Evolutionary conservation across 805 yeast genomes (phyloP), one percentile per base, ranked within the genome.

Genomic region (Pichia ethanolica): DNA sequence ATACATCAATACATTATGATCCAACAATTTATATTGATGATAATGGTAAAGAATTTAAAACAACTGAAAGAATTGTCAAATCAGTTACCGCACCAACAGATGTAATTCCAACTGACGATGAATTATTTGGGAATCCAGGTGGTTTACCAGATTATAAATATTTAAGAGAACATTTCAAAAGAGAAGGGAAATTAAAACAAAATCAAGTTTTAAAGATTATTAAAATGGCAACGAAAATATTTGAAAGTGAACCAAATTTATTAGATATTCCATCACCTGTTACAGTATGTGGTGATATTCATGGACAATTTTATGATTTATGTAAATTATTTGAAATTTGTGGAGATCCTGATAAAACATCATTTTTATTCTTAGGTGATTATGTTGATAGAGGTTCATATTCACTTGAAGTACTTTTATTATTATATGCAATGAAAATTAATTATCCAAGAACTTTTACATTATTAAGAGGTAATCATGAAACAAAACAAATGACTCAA

Each of bases 221-320:
- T 39, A 62, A 70, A 20, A 72, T 71, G 65, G 95, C 95, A 8
- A 81, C 89, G 0, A 71, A 71, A 26, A 64, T 82, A 7, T 72
- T 93, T 49, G 63, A 74, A 12, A 63, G 67, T 37, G 98, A 91
- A 61, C 95, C 96, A 6, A 91, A 86, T 59, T 63, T 91, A 57
- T 70, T 91, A 46, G 74, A 75, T 20, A 85, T 93, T 2, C 90
- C 89, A 3, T 95, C 97, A 0, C 99, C 98, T 0, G 87, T 91
- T 3, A 90, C 96, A 0, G 89, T 91, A 3, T 89, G 97, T 70
- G 99, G 99, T 49, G 98, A 91, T 67, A 77, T 90, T n/a, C 98
- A 91, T 67, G 99, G 99, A 14, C 98, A 91, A 66, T 89, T 79
- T 65, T 90, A 78, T 65, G 99, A 91, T 66, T 73, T 91, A 57